Evolutionary conservation across 2,329 filamentous ascomycete genomes (phyloP).

Genomic region (Diaporthe helianthi): DNA sequence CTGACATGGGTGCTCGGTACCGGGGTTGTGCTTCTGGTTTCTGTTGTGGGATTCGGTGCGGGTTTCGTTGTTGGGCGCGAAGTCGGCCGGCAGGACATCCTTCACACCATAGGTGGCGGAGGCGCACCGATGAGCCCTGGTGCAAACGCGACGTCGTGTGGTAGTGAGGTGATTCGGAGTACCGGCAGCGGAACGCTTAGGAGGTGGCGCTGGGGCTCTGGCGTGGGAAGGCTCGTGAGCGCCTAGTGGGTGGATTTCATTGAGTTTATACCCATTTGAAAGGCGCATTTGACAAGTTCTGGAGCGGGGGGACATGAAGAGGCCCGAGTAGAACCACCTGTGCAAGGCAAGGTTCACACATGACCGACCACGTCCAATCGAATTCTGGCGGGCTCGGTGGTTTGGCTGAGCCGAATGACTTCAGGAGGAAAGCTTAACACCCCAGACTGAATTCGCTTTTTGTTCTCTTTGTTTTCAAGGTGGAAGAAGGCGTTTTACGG

Average conservation of each 20-base stretch:
- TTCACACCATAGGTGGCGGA: conserved; percentile 49
- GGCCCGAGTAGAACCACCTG: background rate
- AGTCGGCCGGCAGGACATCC: conserved; percentile 66
- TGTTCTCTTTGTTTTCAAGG: conserved; percentile 14
- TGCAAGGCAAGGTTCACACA: background rate
- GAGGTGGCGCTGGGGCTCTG: conserved; percentile 60
- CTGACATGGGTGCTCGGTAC: conserved; percentile 71
- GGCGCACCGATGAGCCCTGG: conserved; percentile 43
- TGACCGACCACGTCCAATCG: too few species aligned
- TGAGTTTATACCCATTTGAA: conserved; percentile 19
- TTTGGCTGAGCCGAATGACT: background rate
- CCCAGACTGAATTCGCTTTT: background rate
- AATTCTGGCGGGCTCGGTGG: background rate
- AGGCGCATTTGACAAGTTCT: background rate
- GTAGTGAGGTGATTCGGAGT: conserved; percentile 59
- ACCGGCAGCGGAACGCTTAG: conserved; percentile 55
- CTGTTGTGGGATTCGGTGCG: conserved; percentile 72
- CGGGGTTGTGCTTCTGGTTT: conserved; percentile 71
- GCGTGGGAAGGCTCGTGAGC: conserved; percentile 57
- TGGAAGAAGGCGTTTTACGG: conserved; percentile 20
- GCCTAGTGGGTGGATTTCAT: conserved; percentile 45
- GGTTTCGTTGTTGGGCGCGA: conserved; percentile 73
- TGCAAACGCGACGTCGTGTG: conserved; percentile 56
- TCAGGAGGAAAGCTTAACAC: background rate
- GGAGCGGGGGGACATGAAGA: background rate